Percentiles rank a stretch among this genome's conserved stretches.
These are phyloP conservation scores for Terana coerulea DNA, from an alignment of 768 basidiomycete species.

Conservation along the genomic window DNA sequence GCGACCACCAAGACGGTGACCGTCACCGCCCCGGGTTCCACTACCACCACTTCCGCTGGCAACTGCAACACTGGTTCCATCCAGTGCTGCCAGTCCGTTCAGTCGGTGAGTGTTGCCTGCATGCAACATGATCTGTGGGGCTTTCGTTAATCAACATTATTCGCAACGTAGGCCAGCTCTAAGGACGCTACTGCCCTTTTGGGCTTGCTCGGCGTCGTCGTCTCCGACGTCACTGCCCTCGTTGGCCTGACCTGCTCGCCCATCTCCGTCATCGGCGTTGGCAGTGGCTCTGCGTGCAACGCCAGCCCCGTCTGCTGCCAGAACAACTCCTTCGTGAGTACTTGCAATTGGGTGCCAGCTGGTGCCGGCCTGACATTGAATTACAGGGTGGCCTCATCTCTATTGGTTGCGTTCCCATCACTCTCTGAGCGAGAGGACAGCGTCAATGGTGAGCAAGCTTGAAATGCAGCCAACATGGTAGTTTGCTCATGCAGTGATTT, in stretches of 20 bases:
- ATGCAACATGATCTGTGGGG: not conserved
- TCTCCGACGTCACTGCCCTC: conserved; percentile 3
- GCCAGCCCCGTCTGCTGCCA: conserved; percentile 13
- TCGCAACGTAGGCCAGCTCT: not conserved
- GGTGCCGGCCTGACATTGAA: not conserved
- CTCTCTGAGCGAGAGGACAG: not conserved
- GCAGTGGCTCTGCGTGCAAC: conserved; percentile 2
- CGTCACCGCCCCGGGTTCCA: too few relatives aligned
- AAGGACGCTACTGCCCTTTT: not conserved
- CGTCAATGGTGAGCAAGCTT: not conserved
- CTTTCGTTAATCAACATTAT: not conserved
- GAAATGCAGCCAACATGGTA: too few relatives aligned
- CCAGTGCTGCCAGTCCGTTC: conserved; percentile 11
- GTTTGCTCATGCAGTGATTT: too few relatives aligned
- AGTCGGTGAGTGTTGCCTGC: conserved; percentile 5
- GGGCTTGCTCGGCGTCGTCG: conserved; percentile 7
- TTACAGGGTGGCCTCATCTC: conserved; percentile 16
- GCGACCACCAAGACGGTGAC: too few relatives aligned
- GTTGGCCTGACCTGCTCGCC: conserved; percentile 14
- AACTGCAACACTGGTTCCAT: conserved; percentile 10
- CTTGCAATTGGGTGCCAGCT: not conserved
- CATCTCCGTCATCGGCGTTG: conserved; percentile 7
- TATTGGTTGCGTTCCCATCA: conserved; percentile 15
- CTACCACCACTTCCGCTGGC: not conserved
- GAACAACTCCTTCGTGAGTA: conserved; percentile 13